Evolutionary conservation across 164 flowering plant species (phyloP).

Genomic region (Tetrastigma voinierianum): DNA sequence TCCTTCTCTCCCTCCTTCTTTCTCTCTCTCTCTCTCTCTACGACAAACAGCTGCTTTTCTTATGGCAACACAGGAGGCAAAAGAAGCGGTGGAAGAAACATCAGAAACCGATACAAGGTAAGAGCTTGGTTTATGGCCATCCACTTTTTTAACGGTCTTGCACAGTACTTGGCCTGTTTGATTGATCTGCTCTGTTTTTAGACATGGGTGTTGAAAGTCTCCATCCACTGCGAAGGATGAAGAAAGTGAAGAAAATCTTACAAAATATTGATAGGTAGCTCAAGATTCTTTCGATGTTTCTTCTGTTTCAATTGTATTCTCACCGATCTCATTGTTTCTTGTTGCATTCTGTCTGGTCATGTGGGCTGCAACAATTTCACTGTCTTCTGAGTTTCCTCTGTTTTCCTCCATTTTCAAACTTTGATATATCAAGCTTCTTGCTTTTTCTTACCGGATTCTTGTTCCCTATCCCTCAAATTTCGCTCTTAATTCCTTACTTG

Average conservation of each 20-base stretch:
- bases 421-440: background rate
- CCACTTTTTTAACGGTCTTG: background rate
- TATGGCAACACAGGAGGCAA: too few relatives aligned
- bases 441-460: background rate
- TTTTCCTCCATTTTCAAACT: background rate
- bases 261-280: conserved; percentile 38
- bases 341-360: background rate
- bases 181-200: conserved; percentile 13
- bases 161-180: background rate
- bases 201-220: conserved; percentile 57
- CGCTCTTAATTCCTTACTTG: background rate
- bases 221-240: conserved; percentile 71
- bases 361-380: too few relatives aligned
- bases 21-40: too few relatives aligned
- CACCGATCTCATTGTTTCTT: background rate
- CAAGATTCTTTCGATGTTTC: background rate
- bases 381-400: background rate
- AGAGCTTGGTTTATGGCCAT: background rate
- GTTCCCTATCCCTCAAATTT: background rate
- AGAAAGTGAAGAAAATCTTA: conserved; percentile 53
- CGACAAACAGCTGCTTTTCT: conserved; percentile 9
- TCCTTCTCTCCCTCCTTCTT: background rate
- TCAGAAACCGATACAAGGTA: background rate
- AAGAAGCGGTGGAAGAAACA: too few relatives aligned
- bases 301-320: background rate